These are phyloP conservation scores for Apiotrichum laibachii DNA, from an alignment of 1,284 basidiomycete genomes.

Conservation along the genomic window DNA sequence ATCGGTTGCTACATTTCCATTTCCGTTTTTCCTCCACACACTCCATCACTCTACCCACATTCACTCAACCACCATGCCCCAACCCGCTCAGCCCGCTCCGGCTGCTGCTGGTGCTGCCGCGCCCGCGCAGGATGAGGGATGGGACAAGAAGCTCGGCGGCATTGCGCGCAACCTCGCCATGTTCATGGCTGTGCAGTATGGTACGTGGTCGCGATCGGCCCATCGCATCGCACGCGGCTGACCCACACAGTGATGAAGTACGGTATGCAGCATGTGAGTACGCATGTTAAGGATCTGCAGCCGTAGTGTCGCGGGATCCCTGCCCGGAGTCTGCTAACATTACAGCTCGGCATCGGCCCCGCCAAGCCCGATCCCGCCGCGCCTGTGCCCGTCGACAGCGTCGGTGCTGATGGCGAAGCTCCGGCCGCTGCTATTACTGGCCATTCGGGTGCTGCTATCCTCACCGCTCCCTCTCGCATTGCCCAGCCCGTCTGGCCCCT, in stretches of 20 bases:
- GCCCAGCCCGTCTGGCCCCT: slow-evolving; percentile 48
- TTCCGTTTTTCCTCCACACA: not conserved
- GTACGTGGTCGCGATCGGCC: slow-evolving; percentile 23
- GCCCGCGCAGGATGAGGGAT: slow-evolving; percentile 16
- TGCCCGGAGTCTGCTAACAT: not conserved
- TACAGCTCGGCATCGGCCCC: not conserved
- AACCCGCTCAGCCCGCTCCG: slow-evolving; percentile 12
- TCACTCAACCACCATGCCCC: slow-evolving; percentile 5
- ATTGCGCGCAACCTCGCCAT: slow-evolving; percentile 30
- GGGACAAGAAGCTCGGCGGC: slow-evolving; percentile 19
- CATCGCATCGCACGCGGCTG: not conserved
- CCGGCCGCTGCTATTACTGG: slow-evolving; percentile 4
- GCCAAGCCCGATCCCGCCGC: too few species aligned
- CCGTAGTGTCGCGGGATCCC: not conserved
- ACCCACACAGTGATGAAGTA: slow-evolving; percentile 38
- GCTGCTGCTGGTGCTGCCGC: not conserved
- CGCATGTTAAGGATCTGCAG: not conserved
- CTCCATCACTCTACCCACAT: not conserved
- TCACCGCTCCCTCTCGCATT: slow-evolving; percentile 2
- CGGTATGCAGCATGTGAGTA: slow-evolving; percentile 42
- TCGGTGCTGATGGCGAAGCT: slow-evolving; percentile 2
- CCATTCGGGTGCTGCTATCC: slow-evolving; percentile 8
- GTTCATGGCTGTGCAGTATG: slow-evolving; percentile 38
- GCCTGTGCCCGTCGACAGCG: too few species aligned
- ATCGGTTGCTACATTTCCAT: not conserved